phyloP scores from a whole-genome alignment of 495 filamentous ascomycete genomes.

The Tetracladium setigerum region DNA sequence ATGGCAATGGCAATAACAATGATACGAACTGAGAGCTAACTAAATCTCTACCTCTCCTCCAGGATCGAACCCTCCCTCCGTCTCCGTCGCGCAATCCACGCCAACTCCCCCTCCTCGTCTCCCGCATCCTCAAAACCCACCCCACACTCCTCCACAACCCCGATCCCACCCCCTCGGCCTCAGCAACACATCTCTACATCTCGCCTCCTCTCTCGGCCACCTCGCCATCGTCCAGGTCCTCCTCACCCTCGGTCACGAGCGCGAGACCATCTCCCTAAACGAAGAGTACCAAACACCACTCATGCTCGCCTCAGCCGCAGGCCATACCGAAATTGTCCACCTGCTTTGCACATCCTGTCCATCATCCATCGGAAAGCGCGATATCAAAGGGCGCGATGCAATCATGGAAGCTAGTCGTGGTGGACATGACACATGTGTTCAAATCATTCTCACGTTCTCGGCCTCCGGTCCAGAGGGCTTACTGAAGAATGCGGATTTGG shows the following conservation, averaged over 20 bases:
- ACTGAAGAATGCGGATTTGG: constrained; percentile 42
- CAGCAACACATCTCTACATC: constrained; percentile 70
- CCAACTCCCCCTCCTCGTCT: constrained; percentile 62
- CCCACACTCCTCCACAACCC: constrained; percentile 63
- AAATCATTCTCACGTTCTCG: constrained; percentile 49
- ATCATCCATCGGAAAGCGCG: constrained; percentile 38
- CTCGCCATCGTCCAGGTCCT: constrained; percentile 50
- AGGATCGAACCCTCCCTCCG: constrained; percentile 63
- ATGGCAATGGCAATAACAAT: too few species aligned
- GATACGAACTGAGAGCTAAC: not conserved
- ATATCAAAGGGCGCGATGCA: constrained; percentile 49
- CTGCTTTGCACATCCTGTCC: constrained; percentile 41
- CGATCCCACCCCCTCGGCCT: constrained; percentile 38
- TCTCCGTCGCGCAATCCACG: constrained; percentile 64
- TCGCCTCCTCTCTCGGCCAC: constrained; percentile 63
- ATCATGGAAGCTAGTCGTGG: constrained; percentile 47
- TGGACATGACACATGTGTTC: constrained; percentile 51
- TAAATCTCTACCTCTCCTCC: not conserved
- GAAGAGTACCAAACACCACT: constrained; percentile 65
- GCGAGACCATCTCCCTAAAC: constrained; percentile 55
- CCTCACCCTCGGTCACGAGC: constrained; percentile 48
- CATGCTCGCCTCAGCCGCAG: constrained; percentile 49
- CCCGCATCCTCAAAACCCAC: constrained; percentile 64
- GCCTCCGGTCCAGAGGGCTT: constrained; percentile 31
- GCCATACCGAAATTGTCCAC: constrained; percentile 53